phyloP scores from a whole-genome alignment of 192 early-diverging fungal species.

The Entomortierella lignicola region DNA sequence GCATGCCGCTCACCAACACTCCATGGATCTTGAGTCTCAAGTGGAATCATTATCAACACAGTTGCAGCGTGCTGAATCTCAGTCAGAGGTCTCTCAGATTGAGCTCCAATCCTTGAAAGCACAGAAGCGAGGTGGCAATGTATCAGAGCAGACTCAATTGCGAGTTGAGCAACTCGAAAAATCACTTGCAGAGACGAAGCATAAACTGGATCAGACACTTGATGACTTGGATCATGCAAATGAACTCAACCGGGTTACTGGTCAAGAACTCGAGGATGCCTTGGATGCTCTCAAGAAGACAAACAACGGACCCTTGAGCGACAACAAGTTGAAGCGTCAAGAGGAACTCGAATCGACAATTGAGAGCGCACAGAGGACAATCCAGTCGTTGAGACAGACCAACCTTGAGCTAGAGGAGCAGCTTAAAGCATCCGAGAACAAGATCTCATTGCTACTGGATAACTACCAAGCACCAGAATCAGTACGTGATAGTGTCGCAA shows the following conservation, averaged over 20 bases:
- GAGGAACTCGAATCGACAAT: constrained; percentile 21
- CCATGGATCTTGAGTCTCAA: constrained; percentile 11
- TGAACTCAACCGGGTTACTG: constrained; percentile 36
- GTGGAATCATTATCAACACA: constrained; percentile 9
- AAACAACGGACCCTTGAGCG: background rate
- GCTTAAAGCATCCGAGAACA: constrained; percentile 43
- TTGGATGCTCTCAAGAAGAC: constrained; percentile 32
- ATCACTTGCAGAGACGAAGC: constrained; percentile 10
- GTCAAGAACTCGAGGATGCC: constrained; percentile 46
- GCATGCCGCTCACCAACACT: constrained; percentile 23
- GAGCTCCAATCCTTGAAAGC: constrained; percentile 10
- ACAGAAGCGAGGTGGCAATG: constrained; percentile 1
- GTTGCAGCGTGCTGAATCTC: constrained; percentile 2
- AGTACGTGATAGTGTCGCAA: constrained; percentile 35
- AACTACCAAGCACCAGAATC: constrained; percentile 38
- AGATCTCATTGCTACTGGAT: constrained; percentile 46
- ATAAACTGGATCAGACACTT: constrained; percentile 14
- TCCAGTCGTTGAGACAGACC: constrained; percentile 9
- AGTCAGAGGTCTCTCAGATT: background rate
- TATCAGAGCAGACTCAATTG: background rate
- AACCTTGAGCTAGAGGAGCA: constrained; percentile 52
- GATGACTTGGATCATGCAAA: constrained; percentile 42
- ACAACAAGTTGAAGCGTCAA: background rate
- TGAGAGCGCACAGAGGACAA: constrained; percentile 31
- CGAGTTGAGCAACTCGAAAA: constrained; percentile 20